Percentiles rank a stretch among this genome's conserved stretches.
Conservation (phyloP, 73 alveolate species). For the Paramecium octaurelia region DNA sequence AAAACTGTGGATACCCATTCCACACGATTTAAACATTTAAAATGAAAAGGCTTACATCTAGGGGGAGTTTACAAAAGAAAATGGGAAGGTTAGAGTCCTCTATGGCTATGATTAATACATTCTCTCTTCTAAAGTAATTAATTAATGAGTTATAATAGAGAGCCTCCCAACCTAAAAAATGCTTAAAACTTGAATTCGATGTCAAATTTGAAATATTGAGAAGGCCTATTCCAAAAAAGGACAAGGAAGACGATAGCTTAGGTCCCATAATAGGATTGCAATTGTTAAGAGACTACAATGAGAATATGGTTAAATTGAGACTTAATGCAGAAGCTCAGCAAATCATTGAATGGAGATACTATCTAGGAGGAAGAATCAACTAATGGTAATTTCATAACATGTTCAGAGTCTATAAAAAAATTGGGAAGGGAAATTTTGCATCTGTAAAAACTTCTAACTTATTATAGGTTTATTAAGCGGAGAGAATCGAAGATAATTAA, state of each 20-base stretch:
- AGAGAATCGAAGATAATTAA: constrained; percentile 44
- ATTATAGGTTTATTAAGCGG: constrained; percentile 46
- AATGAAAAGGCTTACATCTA: not conserved
- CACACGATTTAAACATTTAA: not conserved
- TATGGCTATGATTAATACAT: not conserved
- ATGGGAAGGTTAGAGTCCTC: not conserved
- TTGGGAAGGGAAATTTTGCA: constrained; percentile 48
- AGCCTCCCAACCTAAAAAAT: not conserved
- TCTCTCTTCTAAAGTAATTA: not conserved
- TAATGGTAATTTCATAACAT: constrained; percentile 45
- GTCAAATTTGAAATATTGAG: constrained; percentile 18
- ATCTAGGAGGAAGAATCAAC: not conserved
- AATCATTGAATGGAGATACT: not conserved
- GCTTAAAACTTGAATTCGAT: not conserved
- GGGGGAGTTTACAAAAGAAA: not conserved
- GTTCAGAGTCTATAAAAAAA: constrained; percentile 43
- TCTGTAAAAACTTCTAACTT: not conserved
- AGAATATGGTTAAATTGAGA: not conserved
- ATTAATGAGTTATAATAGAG: not conserved
- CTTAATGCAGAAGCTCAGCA: not conserved
- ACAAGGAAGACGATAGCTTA: constrained; percentile 17
- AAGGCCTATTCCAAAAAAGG: not conserved
- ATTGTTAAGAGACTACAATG: not conserved
- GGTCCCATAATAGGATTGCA: constrained; percentile 18
- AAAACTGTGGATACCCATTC: constrained; percentile 16